Evolutionary conservation across 208 protist species (phyloP), one percentile per base, ranked within the genome.

Genomic region (Crithidia acanthocephali): DNA sequence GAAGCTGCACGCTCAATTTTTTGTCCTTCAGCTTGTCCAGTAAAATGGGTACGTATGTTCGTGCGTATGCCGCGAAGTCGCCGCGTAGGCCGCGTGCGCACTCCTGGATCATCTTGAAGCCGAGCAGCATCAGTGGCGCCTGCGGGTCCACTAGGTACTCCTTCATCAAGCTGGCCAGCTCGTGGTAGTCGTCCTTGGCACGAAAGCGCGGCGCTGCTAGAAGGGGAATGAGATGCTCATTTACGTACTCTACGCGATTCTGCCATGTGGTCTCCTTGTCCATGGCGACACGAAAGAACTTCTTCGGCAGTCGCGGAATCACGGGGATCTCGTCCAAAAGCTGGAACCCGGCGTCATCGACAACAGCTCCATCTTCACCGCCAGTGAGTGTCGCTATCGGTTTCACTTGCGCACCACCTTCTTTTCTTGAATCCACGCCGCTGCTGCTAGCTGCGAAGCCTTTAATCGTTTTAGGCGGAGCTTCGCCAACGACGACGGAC

Each of bases 11-110:
- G 69, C 88, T 94, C 40, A 83, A 84, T 56, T 97, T 97, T 63
- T 97, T 97, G 71, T 97, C 92, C 71, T 95, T 95, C 83, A 97
- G 86, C 68, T 95, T 95, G 52, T 95, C 92, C 68, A 97, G 92
- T 37, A 97, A 59, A 16, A 80, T 76, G 13, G 66, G 56, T 13
- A 97, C 44, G 58, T 72, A 93, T 25, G 48, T 55, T 45, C 81
- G 73, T 0, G 85, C 85, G 61, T 93, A 76, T 4, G 82, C 64
- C 3, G 65, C 82, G 64, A 94, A 94, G 28, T 76, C 64, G 32
- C 53, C 56, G 28, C 92, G 79, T 23, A 97, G 60, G 1, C 84
- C 86, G 11, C 88, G 70, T 0, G 89, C 87, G 33, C 86, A 88
- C 53, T 92, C 87, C 68, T 97, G 87, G 58, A 95, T 87, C 76